Conservation (phyloP, 495 filamentous ascomycete species). For the Neurospora pannonica region DNA sequence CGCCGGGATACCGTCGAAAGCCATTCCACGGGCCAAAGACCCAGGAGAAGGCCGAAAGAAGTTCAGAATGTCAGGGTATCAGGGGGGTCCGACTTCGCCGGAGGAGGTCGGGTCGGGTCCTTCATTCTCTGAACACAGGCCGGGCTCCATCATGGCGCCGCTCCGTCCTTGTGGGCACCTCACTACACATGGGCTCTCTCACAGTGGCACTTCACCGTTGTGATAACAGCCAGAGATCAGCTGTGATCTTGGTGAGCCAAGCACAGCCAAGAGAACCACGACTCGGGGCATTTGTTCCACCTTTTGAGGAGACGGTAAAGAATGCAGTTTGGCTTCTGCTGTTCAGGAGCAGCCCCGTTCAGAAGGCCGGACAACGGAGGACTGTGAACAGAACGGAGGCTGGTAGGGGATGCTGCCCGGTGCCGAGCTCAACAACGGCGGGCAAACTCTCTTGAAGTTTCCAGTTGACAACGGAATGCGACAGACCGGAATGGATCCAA, state of each 20-base stretch:
- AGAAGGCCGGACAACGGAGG: not conserved
- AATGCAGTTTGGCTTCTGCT: not conserved
- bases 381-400: not conserved
- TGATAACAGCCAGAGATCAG: not conserved
- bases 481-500: not conserved
- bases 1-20: not conserved
- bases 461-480: not conserved
- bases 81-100: not conserved
- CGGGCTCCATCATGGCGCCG: not conserved
- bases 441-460: not conserved
- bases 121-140: not conserved
- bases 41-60: not conserved
- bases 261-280: not conserved
- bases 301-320: not conserved
- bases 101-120: not conserved
- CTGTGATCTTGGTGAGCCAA: not conserved
- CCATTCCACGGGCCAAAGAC: not conserved
- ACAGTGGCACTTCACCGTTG: not conserved
- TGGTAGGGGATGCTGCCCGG: not conserved
- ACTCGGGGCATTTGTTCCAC: not conserved
- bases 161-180: not conserved
- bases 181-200: not conserved
- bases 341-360: not conserved
- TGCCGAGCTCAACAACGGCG: not conserved
- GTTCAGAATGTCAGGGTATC: not conserved